These are phyloP conservation scores for Fusarium sp. DNA, from an alignment of 2,329 filamentous ascomycete genomes.

Conservation along the genomic window DNA sequence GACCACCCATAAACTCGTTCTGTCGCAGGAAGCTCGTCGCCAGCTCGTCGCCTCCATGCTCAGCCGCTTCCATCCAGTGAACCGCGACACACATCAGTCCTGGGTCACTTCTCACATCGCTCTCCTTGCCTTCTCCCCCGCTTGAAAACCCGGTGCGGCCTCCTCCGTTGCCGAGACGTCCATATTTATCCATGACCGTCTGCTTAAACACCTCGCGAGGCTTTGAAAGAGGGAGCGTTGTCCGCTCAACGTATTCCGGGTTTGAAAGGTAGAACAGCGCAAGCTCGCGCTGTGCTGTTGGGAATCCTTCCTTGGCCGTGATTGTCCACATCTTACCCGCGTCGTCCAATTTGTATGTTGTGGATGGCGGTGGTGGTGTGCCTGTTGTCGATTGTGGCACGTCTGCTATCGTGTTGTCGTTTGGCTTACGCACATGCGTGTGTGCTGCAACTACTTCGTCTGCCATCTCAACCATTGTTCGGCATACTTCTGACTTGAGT, in stretches of 20 bases:
- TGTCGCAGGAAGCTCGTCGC: constrained; percentile 86
- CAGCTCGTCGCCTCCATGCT: constrained; percentile 85
- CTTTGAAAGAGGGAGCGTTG: constrained; percentile 85
- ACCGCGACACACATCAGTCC: constrained; percentile 93
- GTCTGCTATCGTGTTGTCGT: constrained; percentile 49
- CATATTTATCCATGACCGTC: constrained; percentile 80
- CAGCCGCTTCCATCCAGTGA: constrained; percentile 96
- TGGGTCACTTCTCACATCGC: constrained; percentile 77
- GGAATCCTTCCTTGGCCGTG: constrained; percentile 86
- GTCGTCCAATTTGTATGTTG: constrained; percentile 79
- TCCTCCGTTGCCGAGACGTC: constrained; percentile 52
- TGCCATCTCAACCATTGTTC: constrained; percentile 77
- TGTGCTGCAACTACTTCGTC: constrained; percentile 70
- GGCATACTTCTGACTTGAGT: constrained; percentile 88
- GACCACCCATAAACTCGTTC: constrained; percentile 59
- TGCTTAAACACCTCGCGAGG: constrained; percentile 92
- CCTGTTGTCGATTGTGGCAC: constrained; percentile 54
- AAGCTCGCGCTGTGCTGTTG: constrained; percentile 90
- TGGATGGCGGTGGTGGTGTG: constrained; percentile 62
- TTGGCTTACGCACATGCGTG: constrained; percentile 69
- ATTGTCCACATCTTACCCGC: constrained; percentile 92
- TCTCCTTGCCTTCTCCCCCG: constrained; percentile 51
- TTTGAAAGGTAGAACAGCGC: constrained; percentile 94
- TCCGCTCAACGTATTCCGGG: constrained; percentile 83
- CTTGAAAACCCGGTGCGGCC: constrained; percentile 37